Evolutionary conservation across 352 stramenopile genomes (phyloP), one percentile per base, ranked within the genome.

Genomic region (Globisporangium heterothallicum): DNA sequence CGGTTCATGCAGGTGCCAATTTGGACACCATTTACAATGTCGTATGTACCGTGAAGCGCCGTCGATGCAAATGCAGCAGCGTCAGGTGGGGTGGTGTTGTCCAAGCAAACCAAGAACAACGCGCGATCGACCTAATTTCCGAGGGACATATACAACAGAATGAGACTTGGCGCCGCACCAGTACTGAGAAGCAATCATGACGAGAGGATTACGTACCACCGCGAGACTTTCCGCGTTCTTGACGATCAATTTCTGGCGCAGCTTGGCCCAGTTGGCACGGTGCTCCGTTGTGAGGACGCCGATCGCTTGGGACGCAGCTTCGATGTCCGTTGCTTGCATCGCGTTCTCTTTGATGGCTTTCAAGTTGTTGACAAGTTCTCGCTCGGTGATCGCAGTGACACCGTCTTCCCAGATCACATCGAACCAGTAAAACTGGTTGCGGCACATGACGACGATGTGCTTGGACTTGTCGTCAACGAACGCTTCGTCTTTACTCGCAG

Each of bases 371-470:
- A 90, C 64, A 41, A 98, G 76, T 61, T 97, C 90, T 6, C 80
- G 73, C 60, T 97, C 88, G 30, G 92, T 94, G 49, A 97, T 88
- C 35, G 86, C 86, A 9, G 90, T 87, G 16, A 84, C 70, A 32
- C 78, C 78, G 56, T 92, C 80, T 42, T 94, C 84, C 82, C 77
- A 91, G 50, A 94, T 77, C 22, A 94, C 86, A 53, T 96, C 84
- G 64, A 98, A 98, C 72, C 89, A 97, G 73, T 97, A 98, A 48
- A 98, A 90, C 64, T 98, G 92, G 67, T 97, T 96, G 44, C 83
- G 74, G 55, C 86, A 96, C 55, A 97, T 61, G 12, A 98, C 86
- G 6, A 97, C 88, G 16, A 98, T 83, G 70, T 98, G 95, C 55
- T 85, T 95, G 27, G 78, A 89, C 53, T 79, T 61, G 19, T 76